phyloP scores from a whole-genome alignment of 345 rosid genomes.

The Mercurialis annua region DNA sequence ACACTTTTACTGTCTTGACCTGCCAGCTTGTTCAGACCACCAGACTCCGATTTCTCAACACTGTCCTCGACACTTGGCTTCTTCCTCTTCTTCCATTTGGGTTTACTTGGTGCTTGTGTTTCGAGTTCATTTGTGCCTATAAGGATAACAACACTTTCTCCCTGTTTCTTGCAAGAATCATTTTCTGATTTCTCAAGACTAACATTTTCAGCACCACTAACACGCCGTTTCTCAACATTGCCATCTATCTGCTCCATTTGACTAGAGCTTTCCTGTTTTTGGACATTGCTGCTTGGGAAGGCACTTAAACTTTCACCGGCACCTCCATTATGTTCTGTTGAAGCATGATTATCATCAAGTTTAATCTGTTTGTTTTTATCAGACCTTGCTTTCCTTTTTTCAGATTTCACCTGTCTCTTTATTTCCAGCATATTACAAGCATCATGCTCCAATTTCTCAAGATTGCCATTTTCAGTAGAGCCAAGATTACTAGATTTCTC shows the following conservation, averaged over 20 bases:
- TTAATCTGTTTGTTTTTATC: neutral
- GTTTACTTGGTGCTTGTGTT: neutral
- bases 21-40: too few relatives aligned
- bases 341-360: neutral
- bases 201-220: neutral
- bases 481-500: too few relatives aligned
- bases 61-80: too few relatives aligned
- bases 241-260: neutral
- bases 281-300: neutral
- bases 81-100: neutral
- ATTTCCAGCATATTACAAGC: neutral
- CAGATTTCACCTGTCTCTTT: constrained; percentile 7
- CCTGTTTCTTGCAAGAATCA: neutral
- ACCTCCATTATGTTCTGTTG: neutral
- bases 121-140: neutral
- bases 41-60: too few relatives aligned
- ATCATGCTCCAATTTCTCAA: too few relatives aligned
- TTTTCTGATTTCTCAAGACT: neutral
- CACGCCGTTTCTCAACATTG: neutral
- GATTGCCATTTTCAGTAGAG: too few relatives aligned
- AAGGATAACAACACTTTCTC: neutral
- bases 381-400: constrained; percentile 4
- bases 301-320: neutral
- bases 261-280: neutral
- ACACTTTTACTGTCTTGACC: too few relatives aligned